Evolutionary conservation across 352 stramenopile species (phyloP).

Genomic region (Phytophthora cryptogea): DNA sequence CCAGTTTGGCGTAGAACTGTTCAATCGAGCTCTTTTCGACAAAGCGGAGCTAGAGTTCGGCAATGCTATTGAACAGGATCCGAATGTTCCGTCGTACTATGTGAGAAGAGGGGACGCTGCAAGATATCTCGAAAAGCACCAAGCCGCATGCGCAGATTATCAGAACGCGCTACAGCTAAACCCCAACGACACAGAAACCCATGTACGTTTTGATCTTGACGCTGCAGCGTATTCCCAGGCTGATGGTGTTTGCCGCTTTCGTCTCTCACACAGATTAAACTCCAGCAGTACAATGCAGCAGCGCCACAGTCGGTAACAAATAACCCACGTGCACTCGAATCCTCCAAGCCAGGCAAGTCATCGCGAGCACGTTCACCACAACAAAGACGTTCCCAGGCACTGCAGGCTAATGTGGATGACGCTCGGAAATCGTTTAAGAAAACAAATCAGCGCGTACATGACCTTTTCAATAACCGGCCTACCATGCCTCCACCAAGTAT

Average conservation of each 20-base stretch:
- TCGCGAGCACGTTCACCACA: constrained; percentile 17
- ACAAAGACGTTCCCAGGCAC: constrained; percentile 26
- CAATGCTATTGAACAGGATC: constrained; percentile 56
- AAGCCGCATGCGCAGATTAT: constrained; percentile 59
- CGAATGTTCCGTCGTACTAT: constrained; percentile 59
- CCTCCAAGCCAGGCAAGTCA: constrained; percentile 4
- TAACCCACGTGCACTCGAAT: constrained; percentile 19
- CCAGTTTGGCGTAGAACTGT: constrained; percentile 79
- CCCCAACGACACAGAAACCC: constrained; percentile 62
- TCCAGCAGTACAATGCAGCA: constrained; percentile 59
- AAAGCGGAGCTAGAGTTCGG: constrained; percentile 73
- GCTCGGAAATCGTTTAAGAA: constrained; percentile 52
- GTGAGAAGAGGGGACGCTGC: constrained; percentile 71
- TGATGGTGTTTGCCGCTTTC: background rate
- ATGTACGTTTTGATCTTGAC: constrained; percentile 27
- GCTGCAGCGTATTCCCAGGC: background rate
- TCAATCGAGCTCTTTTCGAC: constrained; percentile 75
- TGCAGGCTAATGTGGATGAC: constrained; percentile 32
- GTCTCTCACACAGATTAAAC: constrained; percentile 47
- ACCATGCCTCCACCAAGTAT: constrained; percentile 39
- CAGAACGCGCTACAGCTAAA: constrained; percentile 53
- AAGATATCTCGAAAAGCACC: constrained; percentile 76
- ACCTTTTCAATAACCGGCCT: constrained; percentile 58
- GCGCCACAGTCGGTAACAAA: constrained; percentile 2
- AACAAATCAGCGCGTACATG: constrained; percentile 61